phyloP scores from a whole-genome alignment of 176 grass and related monocot species.

The Oryza officinalis region DNA sequence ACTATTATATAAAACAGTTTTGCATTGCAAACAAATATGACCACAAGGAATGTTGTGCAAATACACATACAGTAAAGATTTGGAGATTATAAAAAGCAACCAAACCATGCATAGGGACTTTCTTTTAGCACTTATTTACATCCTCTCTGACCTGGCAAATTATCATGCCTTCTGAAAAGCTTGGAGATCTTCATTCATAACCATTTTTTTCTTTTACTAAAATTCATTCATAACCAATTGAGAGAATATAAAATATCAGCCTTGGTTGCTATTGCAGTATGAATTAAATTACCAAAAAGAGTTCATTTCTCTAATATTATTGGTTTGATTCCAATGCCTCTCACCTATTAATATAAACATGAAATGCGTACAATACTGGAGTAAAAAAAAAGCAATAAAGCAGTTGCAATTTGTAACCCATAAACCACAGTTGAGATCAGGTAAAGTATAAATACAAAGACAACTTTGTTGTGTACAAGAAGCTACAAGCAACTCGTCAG shows the following conservation, averaged over 20 bases:
- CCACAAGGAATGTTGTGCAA: conserved; percentile 22
- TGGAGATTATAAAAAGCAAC: conserved; percentile 8
- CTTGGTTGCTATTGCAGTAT: background rate
- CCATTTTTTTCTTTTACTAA: background rate
- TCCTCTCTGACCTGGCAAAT: background rate
- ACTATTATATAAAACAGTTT: background rate
- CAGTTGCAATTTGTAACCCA: conserved; percentile 8
- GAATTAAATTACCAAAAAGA: background rate
- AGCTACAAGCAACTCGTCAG: background rate
- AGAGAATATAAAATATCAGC: background rate
- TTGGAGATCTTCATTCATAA: background rate
- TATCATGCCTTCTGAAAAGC: background rate
- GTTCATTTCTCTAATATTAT: background rate
- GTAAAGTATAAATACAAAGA: background rate
- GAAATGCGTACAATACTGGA: background rate
- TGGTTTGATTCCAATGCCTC: background rate
- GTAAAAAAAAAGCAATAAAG: background rate
- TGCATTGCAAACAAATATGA: conserved; percentile 12
- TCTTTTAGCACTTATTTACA: conserved; percentile 1
- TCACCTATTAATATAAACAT: conserved; percentile 11
- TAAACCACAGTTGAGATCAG: background rate
- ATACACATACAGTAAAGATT: background rate
- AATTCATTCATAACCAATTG: background rate
- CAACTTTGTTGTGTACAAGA: conserved; percentile 22
- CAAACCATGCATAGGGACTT: conserved; percentile 15